phyloP scores from a whole-genome alignment of 805 yeast species.

The Lachancea fermentati region DNA sequence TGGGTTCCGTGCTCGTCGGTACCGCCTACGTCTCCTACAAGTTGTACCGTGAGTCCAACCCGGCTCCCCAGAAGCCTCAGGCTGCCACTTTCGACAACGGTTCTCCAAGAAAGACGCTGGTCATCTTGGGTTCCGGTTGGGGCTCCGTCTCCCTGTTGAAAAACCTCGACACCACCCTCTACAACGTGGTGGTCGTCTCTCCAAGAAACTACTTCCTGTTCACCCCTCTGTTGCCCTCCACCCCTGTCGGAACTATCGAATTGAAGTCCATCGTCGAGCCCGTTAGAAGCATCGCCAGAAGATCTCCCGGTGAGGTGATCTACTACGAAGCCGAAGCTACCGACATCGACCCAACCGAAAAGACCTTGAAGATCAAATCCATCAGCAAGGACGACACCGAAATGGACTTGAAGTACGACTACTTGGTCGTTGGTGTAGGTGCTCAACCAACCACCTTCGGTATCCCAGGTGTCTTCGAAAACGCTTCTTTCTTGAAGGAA shows the following conservation, averaged over 20 bases:
- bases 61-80: conserved; percentile 56
- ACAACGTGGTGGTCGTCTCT: conserved; percentile 84
- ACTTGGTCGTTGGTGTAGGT: conserved; percentile 88
- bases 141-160: conserved; percentile 83
- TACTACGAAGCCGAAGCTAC: conserved; percentile 91
- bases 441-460: conserved; percentile 94
- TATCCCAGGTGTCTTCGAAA: conserved; percentile 87
- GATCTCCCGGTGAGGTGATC: conserved; percentile 66
- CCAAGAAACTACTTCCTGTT: conserved; percentile 94
- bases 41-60: conserved; percentile 57
- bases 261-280: conserved; percentile 91
- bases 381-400: conserved; percentile 42
- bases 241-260: conserved; percentile 91
- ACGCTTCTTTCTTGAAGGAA: conserved; percentile 86
- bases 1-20: conserved; percentile 45
- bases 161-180: conserved; percentile 76
- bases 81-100: conserved; percentile 46
- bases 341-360: conserved; percentile 66
- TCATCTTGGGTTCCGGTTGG: conserved; percentile 90
- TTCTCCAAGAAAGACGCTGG: conserved; percentile 41
- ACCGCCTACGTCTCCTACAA: conserved; percentile 57
- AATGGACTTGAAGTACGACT: conserved; percentile 60
- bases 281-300: conserved; percentile 78
- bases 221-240: conserved; percentile 93
- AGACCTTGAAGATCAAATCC: conserved; percentile 59